phyloP scores from a whole-genome alignment of 1,284 basidiomycete genomes.

The Ganoderma boninense region DNA sequence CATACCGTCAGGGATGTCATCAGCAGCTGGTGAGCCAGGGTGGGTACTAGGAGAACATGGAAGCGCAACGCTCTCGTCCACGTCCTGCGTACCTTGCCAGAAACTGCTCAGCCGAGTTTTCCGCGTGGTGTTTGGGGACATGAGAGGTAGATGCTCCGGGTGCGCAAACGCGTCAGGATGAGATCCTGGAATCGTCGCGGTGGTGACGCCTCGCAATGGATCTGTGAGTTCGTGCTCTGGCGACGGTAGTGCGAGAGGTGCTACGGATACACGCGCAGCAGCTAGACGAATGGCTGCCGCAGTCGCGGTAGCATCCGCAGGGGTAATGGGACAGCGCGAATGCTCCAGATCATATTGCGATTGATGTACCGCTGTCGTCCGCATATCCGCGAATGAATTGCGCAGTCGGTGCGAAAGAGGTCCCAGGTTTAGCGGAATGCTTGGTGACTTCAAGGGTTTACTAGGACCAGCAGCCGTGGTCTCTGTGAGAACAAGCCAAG shows the following conservation, averaged over 20 bases:
- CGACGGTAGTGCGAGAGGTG: slow-evolving; percentile 84
- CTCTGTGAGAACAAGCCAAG: slow-evolving; percentile 6
- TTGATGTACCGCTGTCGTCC: slow-evolving; percentile 36
- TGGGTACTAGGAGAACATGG: not conserved
- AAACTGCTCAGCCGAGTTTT: slow-evolving; percentile 70
- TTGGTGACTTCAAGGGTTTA: slow-evolving; percentile 28
- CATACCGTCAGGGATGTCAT: not conserved
- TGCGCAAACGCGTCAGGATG: slow-evolving; percentile 45
- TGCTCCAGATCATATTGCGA: slow-evolving; percentile 34
- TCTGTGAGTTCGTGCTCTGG: slow-evolving; percentile 90
- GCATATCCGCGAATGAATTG: slow-evolving; percentile 64
- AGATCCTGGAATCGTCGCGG: slow-evolving; percentile 71
- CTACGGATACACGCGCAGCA: slow-evolving; percentile 74
- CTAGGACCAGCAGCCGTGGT: slow-evolving; percentile 12
- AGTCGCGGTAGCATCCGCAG: slow-evolving; percentile 67
- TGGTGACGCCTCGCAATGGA: slow-evolving; percentile 78
- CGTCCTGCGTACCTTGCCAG: slow-evolving; percentile 71
- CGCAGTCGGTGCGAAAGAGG: slow-evolving; percentile 56
- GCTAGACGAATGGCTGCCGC: slow-evolving; percentile 90
- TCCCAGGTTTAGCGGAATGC: slow-evolving; percentile 36
- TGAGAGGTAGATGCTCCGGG: slow-evolving; percentile 21
- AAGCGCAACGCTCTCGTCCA: slow-evolving; percentile 40
- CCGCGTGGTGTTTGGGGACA: slow-evolving; percentile 59
- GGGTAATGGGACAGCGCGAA: slow-evolving; percentile 43
- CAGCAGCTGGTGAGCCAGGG: not conserved